phyloP scores from a whole-genome alignment of 768 basidiomycete species.

The Lactifluus rugatus region DNA sequence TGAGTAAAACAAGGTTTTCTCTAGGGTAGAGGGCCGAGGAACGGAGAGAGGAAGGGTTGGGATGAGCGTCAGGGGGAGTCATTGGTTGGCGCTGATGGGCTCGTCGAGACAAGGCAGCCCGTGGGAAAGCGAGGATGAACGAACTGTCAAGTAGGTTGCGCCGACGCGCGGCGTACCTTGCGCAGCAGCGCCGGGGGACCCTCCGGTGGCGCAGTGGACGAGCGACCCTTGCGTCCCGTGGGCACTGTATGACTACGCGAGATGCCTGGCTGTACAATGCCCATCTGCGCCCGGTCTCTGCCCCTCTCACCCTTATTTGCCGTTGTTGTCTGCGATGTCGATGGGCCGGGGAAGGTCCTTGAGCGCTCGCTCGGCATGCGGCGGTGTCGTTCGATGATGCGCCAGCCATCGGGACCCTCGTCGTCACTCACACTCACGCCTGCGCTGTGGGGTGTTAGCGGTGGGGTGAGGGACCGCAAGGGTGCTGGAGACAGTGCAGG shows the following conservation, averaged over 20 bases:
- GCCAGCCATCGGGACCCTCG: slow-evolving; percentile 30
- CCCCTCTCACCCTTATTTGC: not conserved
- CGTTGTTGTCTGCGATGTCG: slow-evolving; percentile 28
- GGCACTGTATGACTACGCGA: slow-evolving; percentile 61
- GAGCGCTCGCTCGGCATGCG: not conserved
- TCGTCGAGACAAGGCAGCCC: not conserved
- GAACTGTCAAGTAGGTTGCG: not conserved
- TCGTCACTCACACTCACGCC: slow-evolving; percentile 26
- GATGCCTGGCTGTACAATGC: slow-evolving; percentile 31
- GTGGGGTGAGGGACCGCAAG: slow-evolving; percentile 13
- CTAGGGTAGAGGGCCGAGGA: not conserved
- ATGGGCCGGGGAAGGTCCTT: slow-evolving; percentile 30
- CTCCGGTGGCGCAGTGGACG: not conserved
- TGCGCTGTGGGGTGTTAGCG: slow-evolving; percentile 13
- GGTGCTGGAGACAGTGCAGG: slow-evolving; percentile 27
- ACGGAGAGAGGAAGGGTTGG: not conserved
- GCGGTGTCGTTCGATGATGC: slow-evolving; percentile 21
- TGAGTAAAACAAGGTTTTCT: not conserved
- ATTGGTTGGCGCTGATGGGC: not conserved
- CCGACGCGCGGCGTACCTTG: slow-evolving; percentile 16
- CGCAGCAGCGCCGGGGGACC: slow-evolving; percentile 2
- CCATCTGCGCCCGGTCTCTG: slow-evolving; percentile 22
- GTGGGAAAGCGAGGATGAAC: not conserved
- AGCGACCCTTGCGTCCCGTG: slow-evolving; percentile 26
- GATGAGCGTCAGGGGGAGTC: not conserved